Evolutionary conservation across 441 rosid genomes (phyloP).

Genomic region (Raphanus hybrid): DNA sequence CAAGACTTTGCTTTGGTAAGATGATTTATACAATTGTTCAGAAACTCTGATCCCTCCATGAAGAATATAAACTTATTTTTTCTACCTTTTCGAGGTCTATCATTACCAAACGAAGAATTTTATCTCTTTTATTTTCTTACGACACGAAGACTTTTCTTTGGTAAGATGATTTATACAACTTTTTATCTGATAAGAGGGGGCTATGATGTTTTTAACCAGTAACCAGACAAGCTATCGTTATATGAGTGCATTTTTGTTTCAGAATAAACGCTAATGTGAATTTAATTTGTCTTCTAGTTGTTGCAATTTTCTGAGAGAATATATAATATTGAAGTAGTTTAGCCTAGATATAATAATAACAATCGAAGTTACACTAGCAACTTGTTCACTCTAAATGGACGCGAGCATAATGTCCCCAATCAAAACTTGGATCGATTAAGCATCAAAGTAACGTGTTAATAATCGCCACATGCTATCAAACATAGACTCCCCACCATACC

Average conservation of each 20-base stretch:
- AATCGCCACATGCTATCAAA: conserved; percentile 20
- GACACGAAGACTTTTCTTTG: neutral
- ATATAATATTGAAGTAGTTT: neutral
- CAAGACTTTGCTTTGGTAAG: neutral
- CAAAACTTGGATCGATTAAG: conserved; percentile 16
- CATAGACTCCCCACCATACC: conserved; percentile 37
- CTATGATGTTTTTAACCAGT: neutral
- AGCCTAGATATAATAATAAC: conserved; percentile 17
- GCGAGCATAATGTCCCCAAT: conserved; percentile 11
- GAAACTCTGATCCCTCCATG: no score
- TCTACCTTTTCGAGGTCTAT: no score
- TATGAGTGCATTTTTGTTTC: neutral
- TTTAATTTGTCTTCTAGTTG: conserved; percentile 17
- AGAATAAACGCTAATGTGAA: neutral
- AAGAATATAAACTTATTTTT: no score
- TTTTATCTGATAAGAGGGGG: neutral
- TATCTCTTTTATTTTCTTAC: no score
- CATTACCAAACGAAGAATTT: no score
- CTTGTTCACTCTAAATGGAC: conserved; percentile 31
- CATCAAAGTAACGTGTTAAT: conserved; percentile 29
- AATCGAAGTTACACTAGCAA: conserved; percentile 31
- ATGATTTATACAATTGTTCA: neutral
- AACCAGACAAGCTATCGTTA: neutral
- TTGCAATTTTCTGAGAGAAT: conserved; percentile 18
- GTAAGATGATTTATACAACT: neutral